These are phyloP conservation scores for Vararia minispora DNA, from an alignment of 768 basidiomycete species.

Conservation along the genomic window DNA sequence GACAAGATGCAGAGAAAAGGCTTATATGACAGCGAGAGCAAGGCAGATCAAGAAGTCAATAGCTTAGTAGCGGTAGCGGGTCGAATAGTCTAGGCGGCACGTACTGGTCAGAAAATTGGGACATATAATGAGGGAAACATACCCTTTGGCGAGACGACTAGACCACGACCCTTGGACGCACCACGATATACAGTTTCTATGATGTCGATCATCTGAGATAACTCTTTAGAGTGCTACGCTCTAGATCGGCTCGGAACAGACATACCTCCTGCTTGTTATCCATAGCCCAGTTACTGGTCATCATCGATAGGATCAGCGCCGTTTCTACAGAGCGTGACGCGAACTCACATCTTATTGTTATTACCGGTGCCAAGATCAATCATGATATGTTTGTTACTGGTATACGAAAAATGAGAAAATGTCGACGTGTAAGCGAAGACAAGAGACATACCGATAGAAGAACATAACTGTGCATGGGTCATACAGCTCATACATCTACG, in stretches of 20 bases:
- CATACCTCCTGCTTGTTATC: constrained; percentile 94
- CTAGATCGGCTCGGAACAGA: constrained; percentile 1
- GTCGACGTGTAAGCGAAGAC: neutral
- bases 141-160: constrained; percentile 97
- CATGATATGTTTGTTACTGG: constrained; percentile 98
- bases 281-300: constrained; percentile 91
- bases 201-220: constrained; percentile 80
- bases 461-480: constrained; percentile 98
- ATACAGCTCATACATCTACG: constrained; percentile 96
- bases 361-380: constrained; percentile 99
- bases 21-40: neutral
- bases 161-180: constrained; percentile 94
- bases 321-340: neutral
- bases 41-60: neutral
- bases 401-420: constrained; percentile 6
- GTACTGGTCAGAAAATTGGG: constrained; percentile 4
- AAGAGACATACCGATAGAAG: constrained; percentile 74
- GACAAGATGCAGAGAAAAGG: neutral
- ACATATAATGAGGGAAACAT: constrained; percentile 12
- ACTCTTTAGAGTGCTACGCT: neutral
- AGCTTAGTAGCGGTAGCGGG: constrained; percentile 61
- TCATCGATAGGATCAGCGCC: neutral
- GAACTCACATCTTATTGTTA: constrained; percentile 93
- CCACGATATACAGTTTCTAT: constrained; percentile 98
- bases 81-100: constrained; percentile 55